phyloP scores from a whole-genome alignment of 1,284 basidiomycete species.

The Ustilago tritici region DNA sequence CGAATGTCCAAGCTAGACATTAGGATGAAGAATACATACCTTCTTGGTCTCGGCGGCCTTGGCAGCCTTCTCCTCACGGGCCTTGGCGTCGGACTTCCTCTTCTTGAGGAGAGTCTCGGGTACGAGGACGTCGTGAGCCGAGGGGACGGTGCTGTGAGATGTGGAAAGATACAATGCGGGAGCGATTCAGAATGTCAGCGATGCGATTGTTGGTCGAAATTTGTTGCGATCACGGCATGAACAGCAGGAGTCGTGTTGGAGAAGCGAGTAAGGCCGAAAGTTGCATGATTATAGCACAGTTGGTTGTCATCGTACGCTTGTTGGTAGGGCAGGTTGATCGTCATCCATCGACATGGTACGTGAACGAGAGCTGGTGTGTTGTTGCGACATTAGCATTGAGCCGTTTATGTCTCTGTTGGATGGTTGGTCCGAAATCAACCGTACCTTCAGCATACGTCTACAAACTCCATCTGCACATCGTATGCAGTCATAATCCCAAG shows the following conservation, averaged over 20 bases:
- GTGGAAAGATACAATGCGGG: background rate
- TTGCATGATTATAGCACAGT: background rate
- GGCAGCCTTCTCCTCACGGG: slow-evolving; percentile 91
- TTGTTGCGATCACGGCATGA: slow-evolving; percentile 17
- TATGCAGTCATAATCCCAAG: too few species aligned
- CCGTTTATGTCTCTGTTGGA: background rate
- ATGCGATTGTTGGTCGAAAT: background rate
- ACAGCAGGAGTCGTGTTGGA: slow-evolving; percentile 4
- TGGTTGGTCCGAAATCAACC: background rate
- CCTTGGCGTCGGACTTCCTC: slow-evolving; percentile 98
- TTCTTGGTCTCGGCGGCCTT: slow-evolving; percentile 89
- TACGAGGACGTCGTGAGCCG: slow-evolving; percentile 66
- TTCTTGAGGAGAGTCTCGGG: slow-evolving; percentile 74
- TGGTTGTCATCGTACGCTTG: background rate
- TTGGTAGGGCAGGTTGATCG: background rate
- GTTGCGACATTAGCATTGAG: background rate
- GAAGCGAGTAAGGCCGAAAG: background rate
- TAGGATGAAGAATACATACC: slow-evolving; percentile 73
- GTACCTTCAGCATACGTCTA: too few species aligned
- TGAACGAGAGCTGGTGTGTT: background rate
- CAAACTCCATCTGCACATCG: too few species aligned
- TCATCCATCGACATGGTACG: background rate
- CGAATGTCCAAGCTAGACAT: slow-evolving; percentile 76
- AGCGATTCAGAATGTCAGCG: slow-evolving; percentile 15
- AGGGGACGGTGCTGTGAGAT: slow-evolving; percentile 64